Conservation (phyloP, 768 basidiomycete genomes). For the Cystoderma amianthinum region DNA sequence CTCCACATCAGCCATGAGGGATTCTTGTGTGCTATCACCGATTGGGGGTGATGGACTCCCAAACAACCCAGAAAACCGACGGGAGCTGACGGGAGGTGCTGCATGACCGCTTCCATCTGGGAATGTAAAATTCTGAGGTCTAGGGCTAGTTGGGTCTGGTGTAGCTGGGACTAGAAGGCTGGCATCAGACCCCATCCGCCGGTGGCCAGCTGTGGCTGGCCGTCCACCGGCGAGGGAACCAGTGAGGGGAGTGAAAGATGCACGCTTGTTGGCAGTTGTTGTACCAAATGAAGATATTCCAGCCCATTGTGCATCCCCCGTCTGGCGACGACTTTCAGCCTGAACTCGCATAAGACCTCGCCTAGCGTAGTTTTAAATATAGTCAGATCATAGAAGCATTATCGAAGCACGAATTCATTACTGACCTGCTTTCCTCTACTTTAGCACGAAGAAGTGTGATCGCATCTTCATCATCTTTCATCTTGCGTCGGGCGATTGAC, state of each 20-base stretch:
- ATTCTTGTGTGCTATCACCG: slow-evolving; percentile 20
- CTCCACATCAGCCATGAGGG: slow-evolving; percentile 39
- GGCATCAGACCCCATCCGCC: slow-evolving; percentile 70
- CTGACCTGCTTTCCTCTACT: slow-evolving; percentile 82
- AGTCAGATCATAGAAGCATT: slow-evolving; percentile 1
- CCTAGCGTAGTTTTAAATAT: slow-evolving; percentile 25
- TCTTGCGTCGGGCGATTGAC: slow-evolving; percentile 38
- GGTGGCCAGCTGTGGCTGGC: slow-evolving; percentile 43
- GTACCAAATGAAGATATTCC: slow-evolving; percentile 26
- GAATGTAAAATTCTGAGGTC: slow-evolving; percentile 22
- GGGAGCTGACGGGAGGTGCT: slow-evolving; percentile 17
- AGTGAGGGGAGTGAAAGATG: slow-evolving; percentile 70
- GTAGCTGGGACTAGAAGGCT: slow-evolving; percentile 20
- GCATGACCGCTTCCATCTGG: slow-evolving; percentile 19
- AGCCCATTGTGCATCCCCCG: slow-evolving; percentile 51
- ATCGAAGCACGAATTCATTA: slow-evolving; percentile 4
- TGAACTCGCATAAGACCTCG: slow-evolving; percentile 86
- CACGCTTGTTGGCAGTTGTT: slow-evolving; percentile 57
- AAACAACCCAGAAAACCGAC: slow-evolving; percentile 47
- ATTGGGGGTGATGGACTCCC: slow-evolving; percentile 42
- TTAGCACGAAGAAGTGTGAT: slow-evolving; percentile 72
- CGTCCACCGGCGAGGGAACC: slow-evolving; percentile 28
- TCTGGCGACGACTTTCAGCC: slow-evolving; percentile 61
- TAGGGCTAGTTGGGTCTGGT: slow-evolving; percentile 19
- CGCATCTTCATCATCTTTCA: slow-evolving; percentile 70